Conservation (phyloP, 176 grass and related monocot genomes). For the Ensete ventricosum region DNA sequence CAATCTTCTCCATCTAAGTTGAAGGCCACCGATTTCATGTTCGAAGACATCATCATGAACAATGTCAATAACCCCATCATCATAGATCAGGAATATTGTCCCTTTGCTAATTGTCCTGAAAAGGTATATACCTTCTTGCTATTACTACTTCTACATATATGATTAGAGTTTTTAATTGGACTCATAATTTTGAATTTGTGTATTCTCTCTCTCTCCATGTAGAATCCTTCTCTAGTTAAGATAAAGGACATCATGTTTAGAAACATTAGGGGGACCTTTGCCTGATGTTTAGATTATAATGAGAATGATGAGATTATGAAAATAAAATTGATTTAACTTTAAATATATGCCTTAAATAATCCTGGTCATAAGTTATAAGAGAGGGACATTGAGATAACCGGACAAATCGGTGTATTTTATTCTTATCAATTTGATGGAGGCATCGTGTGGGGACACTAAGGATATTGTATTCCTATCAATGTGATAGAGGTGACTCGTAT, state of each 20-base stretch:
- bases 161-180: background rate
- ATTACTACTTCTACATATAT: background rate
- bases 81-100: constrained; percentile 83
- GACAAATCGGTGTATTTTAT: no score
- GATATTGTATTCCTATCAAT: no score
- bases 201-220: background rate
- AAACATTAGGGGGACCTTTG: constrained; percentile 49
- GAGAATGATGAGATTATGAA: no score
- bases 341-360: no score
- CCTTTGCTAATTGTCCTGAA: constrained; percentile 35
- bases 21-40: constrained; percentile 32
- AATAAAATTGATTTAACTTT: no score
- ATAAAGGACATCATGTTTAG: constrained; percentile 33
- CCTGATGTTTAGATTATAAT: no score
- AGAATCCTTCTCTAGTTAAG: constrained; percentile 34
- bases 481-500: no score
- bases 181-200: background rate
- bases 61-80: constrained; percentile 57
- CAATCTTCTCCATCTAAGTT: constrained; percentile 31
- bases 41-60: constrained; percentile 53
- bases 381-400: no score
- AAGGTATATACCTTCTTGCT: background rate
- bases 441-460: no score
- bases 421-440: no score
- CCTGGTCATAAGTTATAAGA: no score